Base-by-base conservation (phyloP, 805 yeast genomes). In the Pichia pseudocactophila region DNA sequence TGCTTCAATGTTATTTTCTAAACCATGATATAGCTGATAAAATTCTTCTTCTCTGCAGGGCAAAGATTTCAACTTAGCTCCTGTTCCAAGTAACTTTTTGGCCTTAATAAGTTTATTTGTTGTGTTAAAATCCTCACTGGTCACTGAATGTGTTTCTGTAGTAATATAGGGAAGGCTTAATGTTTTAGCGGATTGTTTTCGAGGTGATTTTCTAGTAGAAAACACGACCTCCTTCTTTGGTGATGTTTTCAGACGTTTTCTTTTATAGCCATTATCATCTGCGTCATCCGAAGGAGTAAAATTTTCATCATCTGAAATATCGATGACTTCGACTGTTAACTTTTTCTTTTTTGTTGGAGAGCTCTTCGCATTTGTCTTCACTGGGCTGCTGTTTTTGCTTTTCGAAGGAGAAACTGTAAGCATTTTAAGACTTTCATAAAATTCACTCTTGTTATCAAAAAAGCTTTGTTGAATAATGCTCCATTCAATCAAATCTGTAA, bases 11-110 rank as follows among this genome's bases (percentile, higher is more conserved):
- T 95, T 83, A 36, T 77, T 70, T 51, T 87, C 88, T 4, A 92
- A 58, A 34, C 78, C 76, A 35, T 74, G 56, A 58, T 79, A 85
- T 4, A 92, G 65, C 42, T 78, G 73, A 9, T 79, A 74, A 56
- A 82, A 88, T 58, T 92, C 95, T 17, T 74, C 73, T 49, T 87
- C 97, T 42, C 98, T 71, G 44, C 97, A 88, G 0, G 96, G 96
- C 30, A 90, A 65, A 1, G 78, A 59, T 41, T 64, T 67, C 37
- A 71, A 57, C 51, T 66, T 69, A 2, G 65, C 59, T 18, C 59
- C 55, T 2, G 68, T 61, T 31, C 65, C 68, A 32, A 69, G 56
- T 26, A 61, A 57, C 37, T 64, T 58, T 30, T 67, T 68, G 1
- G 75, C 71, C 34, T 63, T 62, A 13, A 65, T 50, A 46, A 63